Base-by-base conservation (phyloP, 345 rosid species). In the Conringia planisiliqua region DNA sequence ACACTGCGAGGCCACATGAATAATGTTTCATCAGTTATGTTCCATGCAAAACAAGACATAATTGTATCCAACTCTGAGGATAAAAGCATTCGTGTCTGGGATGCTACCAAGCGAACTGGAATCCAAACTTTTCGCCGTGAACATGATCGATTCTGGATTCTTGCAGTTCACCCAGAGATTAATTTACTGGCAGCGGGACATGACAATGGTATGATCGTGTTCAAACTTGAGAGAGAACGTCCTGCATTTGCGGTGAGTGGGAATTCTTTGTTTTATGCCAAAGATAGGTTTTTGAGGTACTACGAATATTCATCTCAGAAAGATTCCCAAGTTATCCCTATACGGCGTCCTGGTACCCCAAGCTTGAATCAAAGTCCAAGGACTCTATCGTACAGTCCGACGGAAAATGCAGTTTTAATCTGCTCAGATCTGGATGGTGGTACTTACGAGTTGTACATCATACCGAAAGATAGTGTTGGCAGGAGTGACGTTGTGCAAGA, bases 341-440 rank as follows among this genome's bases (percentile, higher is more conserved):
- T 91, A 52, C 86, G 95, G 16, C 86, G 96, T 16, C 93, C 95
- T 71, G 96, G 97, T 72, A 81, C 88, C 20, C 73, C 88, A 26
- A 82, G 85, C 82, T 81, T 90, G 82, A 90, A 90, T 69, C 98
- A 94, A 70, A 87, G 95, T 82, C 97, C 97, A 0, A 88, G 90
- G 82, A 85, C 98, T 58, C 79, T 94, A 24, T 94, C 97, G 24
- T 94, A 90, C 81, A 94, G 97, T 78, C 96, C 98, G 13, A 90
- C 92, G 18, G 96, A 94, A 81, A 87, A 91, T 75, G 96, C 93
- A 39, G 91, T 91, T 56, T 83, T 94, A 18, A 82, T 94, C 55
- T 89, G 93, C 83, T 90, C 95, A 47, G 98, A 94, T 82, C 86
- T 83, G 42, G 97, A 94, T 81, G 98, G 97, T 10, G 96, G 97